Conservation (phyloP, 129 eudicot genomes). For the Artemisia tridentata region DNA sequence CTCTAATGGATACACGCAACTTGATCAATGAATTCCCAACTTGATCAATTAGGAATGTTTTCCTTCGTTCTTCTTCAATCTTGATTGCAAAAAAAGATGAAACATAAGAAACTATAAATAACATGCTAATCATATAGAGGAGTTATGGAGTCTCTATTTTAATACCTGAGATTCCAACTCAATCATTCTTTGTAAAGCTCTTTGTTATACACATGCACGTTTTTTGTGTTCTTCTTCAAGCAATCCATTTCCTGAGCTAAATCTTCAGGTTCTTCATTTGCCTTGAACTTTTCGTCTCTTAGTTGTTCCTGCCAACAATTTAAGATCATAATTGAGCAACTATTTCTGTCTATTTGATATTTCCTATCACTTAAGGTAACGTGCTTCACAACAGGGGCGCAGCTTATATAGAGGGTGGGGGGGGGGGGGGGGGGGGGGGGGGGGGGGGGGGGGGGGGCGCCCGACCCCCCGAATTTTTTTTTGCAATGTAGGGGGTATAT, state of each 20-base stretch:
- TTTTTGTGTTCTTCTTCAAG: slow-evolving; percentile 92
- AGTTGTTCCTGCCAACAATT: slow-evolving; percentile 60
- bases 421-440: too few species aligned
- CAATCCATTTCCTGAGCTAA: slow-evolving; percentile 81
- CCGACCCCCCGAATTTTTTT: too few species aligned
- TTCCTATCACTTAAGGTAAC: slow-evolving; percentile 10
- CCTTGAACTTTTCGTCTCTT: slow-evolving; percentile 59
- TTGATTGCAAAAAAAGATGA: slow-evolving; percentile 31
- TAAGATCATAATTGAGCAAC: too few species aligned
- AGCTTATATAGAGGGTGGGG: too few species aligned
- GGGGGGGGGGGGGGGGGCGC: too few species aligned
- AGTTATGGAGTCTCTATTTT: not conserved
- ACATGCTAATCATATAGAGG: not conserved
- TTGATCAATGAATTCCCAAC: not conserved
- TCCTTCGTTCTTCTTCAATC: slow-evolving; percentile 53
- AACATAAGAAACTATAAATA: slow-evolving; percentile 11
- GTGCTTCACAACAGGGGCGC: too few species aligned
- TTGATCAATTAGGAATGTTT: slow-evolving; percentile 19
- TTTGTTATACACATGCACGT: slow-evolving; percentile 71
- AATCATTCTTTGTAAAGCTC: slow-evolving; percentile 74
- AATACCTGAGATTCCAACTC: slow-evolving; percentile 87
- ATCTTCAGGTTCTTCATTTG: slow-evolving; percentile 90
- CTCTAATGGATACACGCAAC: slow-evolving; percentile 22
- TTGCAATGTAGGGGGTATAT: too few species aligned
- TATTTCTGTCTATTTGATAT: too few species aligned